Conservation (phyloP, 2,329 filamentous ascomycete genomes). For the Hypoxylon sp. region DNA sequence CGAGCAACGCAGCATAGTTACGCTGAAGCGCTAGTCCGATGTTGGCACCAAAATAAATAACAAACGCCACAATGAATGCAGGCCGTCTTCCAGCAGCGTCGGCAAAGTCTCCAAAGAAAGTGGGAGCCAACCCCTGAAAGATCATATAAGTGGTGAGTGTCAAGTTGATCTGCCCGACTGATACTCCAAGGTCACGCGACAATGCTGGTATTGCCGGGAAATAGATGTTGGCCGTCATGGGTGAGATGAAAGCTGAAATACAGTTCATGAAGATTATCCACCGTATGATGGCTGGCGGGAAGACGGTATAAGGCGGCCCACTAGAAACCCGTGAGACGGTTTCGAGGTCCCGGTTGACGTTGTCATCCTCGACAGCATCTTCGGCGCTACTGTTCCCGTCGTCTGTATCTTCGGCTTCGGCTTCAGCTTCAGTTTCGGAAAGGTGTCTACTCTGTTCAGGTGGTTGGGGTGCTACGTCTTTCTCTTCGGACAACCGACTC, state of each 20-base stretch:
- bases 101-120: constrained; percentile 70
- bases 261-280: constrained; percentile 67
- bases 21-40: constrained; percentile 69
- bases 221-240: constrained; percentile 70
- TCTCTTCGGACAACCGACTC: constrained; percentile 21
- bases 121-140: constrained; percentile 71
- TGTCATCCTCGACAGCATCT: constrained; percentile 25
- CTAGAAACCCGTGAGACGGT: constrained; percentile 52
- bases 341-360: constrained; percentile 48
- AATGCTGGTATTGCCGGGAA: constrained; percentile 58
- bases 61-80: constrained; percentile 68
- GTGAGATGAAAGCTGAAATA: constrained; percentile 66
- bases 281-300: constrained; percentile 57
- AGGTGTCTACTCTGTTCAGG: constrained; percentile 10
- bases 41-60: constrained; percentile 69
- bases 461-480: constrained; percentile 20
- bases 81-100: constrained; percentile 71
- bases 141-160: constrained; percentile 72
- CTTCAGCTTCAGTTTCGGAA: constrained; percentile 17
- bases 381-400: constrained; percentile 29
- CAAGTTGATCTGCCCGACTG: constrained; percentile 59
- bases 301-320: constrained; percentile 57
- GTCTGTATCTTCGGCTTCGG: constrained; percentile 27
- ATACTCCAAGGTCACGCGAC: constrained; percentile 54
- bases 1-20: constrained; percentile 67